A percentile compares a stretch with the other conserved stretches of the same genome.
Evolutionary conservation across 345 rosid genomes (phyloP).

Genomic region (Carallia brachiata): DNA sequence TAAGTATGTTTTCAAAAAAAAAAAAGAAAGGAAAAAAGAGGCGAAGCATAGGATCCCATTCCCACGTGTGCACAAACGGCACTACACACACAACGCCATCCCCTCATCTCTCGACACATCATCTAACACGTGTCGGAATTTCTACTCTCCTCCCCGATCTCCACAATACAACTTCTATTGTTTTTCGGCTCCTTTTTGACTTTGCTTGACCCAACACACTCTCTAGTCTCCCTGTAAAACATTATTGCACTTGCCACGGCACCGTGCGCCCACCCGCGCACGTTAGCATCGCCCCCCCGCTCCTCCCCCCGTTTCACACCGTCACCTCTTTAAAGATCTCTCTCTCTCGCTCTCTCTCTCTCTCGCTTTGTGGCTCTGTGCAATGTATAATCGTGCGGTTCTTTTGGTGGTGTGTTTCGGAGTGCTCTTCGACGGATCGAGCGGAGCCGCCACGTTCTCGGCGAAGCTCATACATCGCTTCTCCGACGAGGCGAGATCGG

Average conservation of each 20-base stretch:
- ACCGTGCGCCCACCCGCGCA: neutral
- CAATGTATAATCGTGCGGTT: slow-evolving; percentile 5
- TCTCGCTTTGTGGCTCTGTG: neutral
- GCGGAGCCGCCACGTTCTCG: slow-evolving; percentile 21
- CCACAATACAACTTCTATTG: neutral
- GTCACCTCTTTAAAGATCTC: neutral
- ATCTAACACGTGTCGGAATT: neutral
- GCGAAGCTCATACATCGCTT: slow-evolving; percentile 27
- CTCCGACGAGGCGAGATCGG: slow-evolving; percentile 27
- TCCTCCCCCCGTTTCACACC: neutral
- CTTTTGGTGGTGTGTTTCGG: neutral
- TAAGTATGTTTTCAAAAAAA: too few relatives aligned
- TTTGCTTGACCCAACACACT: too few relatives aligned
- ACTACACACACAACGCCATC: neutral
- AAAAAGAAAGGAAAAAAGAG: neutral
- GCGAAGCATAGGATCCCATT: neutral
- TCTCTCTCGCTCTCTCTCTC: neutral
- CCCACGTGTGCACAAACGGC: neutral
- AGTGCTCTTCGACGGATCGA: slow-evolving; percentile 6
- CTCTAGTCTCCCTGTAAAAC: neutral
- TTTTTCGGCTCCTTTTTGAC: neutral
- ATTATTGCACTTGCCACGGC: neutral
- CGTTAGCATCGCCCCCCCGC: neutral
- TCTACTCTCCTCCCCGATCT: neutral
- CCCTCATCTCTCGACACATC: neutral